Base-by-base conservation (phyloP, 306 rosid genomes). In the Leucaena leucocephala region DNA sequence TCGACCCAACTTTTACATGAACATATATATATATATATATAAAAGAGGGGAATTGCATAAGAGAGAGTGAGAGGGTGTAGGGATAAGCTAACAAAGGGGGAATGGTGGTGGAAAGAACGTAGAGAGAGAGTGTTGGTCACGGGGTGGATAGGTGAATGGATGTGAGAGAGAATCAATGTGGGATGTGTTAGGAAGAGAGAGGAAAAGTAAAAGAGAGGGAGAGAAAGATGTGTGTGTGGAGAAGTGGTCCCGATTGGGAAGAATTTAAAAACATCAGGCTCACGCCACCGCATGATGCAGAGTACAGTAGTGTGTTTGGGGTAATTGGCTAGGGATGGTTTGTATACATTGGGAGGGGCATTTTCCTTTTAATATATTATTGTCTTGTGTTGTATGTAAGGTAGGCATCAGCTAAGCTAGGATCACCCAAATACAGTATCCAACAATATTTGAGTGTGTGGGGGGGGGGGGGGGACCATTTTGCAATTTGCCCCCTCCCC, bases 271-370 rank as follows among this genome's bases (percentile, higher is more conserved):
- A 54, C 72, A 83, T 91, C 89, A 87, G 87, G 84, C 96, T 83
- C 90, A 87, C 88, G 85, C 90, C 84, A 86, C 90, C 93, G 86
- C 89, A 89, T 89, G 92, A 27, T 27, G 27, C 27, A 27, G 27
- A 27, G 27, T 1, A 27, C 27, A 27, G 27, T 27, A 27, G 27
- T 27, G 27, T 27, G 27, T 27, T 27, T 27, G 27, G 27, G 0
- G 27, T 27, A 27, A 27, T 27, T 27, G 75, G 81, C 72, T 61
- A 35, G 21, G 2, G 87, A 82, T 86, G 74, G 76, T 84, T 87
- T 88, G 27, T 0, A 27, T 27, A 27, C 27, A 27, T 27, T 27
- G 27, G 1, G 27, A 27, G 27, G 27, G 27, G 27, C 27, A 0
- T 27, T 27, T 27, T 27, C 59, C 44, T 67, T 68, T 59, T 68